Evolutionary conservation across 345 rosid species (phyloP).

Genomic region (Triadica sebifera): DNA sequence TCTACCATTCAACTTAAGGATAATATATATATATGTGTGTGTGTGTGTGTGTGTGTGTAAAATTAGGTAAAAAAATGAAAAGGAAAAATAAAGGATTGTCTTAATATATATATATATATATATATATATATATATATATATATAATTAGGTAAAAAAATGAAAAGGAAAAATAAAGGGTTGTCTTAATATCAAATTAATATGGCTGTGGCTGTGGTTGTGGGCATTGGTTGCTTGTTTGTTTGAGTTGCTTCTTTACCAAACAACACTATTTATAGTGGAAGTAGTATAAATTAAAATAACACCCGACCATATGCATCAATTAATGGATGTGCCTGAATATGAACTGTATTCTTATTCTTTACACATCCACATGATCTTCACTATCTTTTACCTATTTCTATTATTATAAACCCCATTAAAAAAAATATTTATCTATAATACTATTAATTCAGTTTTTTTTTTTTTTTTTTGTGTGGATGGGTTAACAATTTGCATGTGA

Average conservation of each 20-base stretch:
- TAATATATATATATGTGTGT: background rate
- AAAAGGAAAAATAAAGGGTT: background rate
- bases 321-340: background rate
- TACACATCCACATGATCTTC: constrained; percentile 4
- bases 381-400: background rate
- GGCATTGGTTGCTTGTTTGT: background rate
- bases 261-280: background rate
- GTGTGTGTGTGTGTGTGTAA: no score
- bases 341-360: constrained; percentile 15
- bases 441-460: no score
- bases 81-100: background rate
- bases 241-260: constrained; percentile 5
- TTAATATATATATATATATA: no score
- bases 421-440: no score
- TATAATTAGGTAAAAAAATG: background rate
- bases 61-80: background rate
- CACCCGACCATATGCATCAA: background rate
- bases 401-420: no score
- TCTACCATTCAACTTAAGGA: background rate
- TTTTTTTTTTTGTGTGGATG: no score
- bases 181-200: background rate
- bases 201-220: background rate
- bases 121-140: no score
- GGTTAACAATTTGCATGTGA: no score
- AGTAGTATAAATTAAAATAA: background rate